These are phyloP conservation scores for Magnolia kwangsiensis DNA, from an alignment of 164 flowering plant genomes.

Conservation along the genomic window DNA sequence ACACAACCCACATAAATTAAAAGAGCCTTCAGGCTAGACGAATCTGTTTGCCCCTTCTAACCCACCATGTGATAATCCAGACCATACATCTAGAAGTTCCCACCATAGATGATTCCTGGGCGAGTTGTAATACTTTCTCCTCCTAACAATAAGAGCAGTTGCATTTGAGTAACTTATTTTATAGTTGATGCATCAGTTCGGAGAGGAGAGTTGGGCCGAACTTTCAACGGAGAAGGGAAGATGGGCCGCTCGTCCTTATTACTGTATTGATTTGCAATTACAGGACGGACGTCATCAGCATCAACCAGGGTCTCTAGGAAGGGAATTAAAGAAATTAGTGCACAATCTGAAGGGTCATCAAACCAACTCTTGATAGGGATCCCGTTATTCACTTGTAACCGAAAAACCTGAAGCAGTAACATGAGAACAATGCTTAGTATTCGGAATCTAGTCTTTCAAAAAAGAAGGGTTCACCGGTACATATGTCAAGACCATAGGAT, in stretches of 20 bases:
- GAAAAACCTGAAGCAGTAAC: slow-evolving; percentile 70
- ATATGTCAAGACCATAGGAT: no score
- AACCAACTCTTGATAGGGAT: slow-evolving; percentile 92
- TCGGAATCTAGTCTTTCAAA: no score
- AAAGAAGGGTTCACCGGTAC: no score
- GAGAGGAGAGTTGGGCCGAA: slow-evolving; percentile 11
- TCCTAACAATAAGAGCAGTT: not conserved
- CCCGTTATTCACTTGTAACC: slow-evolving; percentile 91
- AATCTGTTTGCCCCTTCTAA: no score
- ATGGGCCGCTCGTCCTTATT: slow-evolving; percentile 53
- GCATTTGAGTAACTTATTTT: not conserved
- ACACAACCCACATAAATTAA: no score
- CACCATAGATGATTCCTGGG: not conserved
- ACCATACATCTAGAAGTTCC: no score
- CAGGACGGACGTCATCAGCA: slow-evolving; percentile 91
- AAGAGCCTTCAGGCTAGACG: no score
- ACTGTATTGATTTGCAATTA: slow-evolving; percentile 79
- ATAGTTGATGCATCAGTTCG: slow-evolving; percentile 5
- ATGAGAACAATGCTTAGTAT: slow-evolving; percentile 6
- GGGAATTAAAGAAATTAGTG: slow-evolving; percentile 62
- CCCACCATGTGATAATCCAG: no score
- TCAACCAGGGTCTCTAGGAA: slow-evolving; percentile 69
- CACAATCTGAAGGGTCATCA: slow-evolving; percentile 73
- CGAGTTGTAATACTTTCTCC: not conserved
- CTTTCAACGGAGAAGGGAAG: slow-evolving; percentile 20